phyloP scores from a whole-genome alignment of 495 filamentous ascomycete species.

The Parathielavia appendiculata region DNA sequence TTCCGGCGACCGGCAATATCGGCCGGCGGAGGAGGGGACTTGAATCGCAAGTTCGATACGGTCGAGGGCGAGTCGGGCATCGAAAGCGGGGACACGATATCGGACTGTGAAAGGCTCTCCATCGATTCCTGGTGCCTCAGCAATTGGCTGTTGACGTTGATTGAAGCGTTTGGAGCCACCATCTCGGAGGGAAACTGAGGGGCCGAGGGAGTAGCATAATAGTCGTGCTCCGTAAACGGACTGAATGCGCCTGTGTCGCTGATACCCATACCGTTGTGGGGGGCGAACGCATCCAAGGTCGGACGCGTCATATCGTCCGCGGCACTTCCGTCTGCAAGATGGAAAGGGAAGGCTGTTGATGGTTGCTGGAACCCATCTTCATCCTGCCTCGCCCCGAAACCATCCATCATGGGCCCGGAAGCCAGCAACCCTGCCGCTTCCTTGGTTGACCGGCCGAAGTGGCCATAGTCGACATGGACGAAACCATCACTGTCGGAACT shows the following conservation, averaged over 20 bases:
- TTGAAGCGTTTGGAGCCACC: constrained; percentile 13
- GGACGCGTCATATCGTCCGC: constrained; percentile 6
- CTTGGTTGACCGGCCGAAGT: constrained; percentile 4
- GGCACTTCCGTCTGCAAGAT: constrained; percentile 5
- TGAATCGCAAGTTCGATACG: constrained; percentile 31
- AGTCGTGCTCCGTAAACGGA: constrained; percentile 24
- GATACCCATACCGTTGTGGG: constrained; percentile 14
- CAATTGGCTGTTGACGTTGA: constrained; percentile 7
- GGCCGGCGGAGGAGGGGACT: constrained; percentile 43
- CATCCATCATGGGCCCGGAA: constrained; percentile 2
- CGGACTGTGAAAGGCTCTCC: constrained; percentile 22
- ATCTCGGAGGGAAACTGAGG: constrained; percentile 26
- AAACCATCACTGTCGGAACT: constrained; percentile 21
- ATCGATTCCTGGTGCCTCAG: constrained; percentile 15
- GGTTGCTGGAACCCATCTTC: constrained; percentile 8
- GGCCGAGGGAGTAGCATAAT: constrained; percentile 20
- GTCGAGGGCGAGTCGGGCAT: constrained; percentile 28
- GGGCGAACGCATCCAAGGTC: constrained; percentile 7
- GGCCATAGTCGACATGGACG: constrained; percentile 18
- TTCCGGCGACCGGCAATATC: constrained; percentile 48
- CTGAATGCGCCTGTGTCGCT: constrained; percentile 12
- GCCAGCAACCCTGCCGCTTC: constrained; percentile 8
- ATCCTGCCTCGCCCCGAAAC: constrained; percentile 6
- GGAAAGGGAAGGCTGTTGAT: constrained; percentile 16
- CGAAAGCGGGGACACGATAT: constrained; percentile 27